Evolutionary conservation across 2,329 filamentous ascomycete species (phyloP).

Genomic region (Acephala macrosclerotiorum): DNA sequence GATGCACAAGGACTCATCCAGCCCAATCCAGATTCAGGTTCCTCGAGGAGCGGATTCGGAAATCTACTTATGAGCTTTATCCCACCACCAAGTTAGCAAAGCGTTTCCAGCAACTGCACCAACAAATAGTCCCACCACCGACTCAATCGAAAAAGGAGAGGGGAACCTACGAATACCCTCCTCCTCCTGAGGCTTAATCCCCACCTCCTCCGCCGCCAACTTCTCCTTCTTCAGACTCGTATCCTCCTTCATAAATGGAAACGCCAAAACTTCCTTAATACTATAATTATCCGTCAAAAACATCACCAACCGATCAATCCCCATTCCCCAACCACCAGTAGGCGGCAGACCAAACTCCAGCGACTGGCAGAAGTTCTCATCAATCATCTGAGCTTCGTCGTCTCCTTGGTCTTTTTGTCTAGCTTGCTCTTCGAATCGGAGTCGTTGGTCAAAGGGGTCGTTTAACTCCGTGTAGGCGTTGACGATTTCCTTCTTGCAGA

Average conservation of each 20-base stretch:
- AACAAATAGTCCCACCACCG: background rate
- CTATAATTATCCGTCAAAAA: constrained; percentile 95
- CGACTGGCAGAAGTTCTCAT: constrained; percentile 92
- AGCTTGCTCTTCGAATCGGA: constrained; percentile 94
- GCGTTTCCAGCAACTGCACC: background rate
- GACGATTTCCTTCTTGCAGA: constrained; percentile 95
- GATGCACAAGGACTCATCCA: too few relatives aligned
- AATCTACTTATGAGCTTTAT: constrained; percentile 21
- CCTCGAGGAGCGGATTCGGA: background rate
- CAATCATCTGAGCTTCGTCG: constrained; percentile 93
- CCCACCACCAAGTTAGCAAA: constrained; percentile 3
- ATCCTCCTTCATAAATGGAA: constrained; percentile 98
- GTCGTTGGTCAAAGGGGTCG: constrained; percentile 92
- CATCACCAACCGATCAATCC: constrained; percentile 93
- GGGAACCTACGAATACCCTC: constrained; percentile 58
- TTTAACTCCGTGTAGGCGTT: constrained; percentile 98
- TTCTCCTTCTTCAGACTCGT: constrained; percentile 55
- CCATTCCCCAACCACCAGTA: constrained; percentile 96
- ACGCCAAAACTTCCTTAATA: constrained; percentile 95
- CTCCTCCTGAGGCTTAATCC: constrained; percentile 63
- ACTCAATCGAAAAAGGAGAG: background rate
- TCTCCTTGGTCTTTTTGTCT: constrained; percentile 96
- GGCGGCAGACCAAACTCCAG: constrained; percentile 92
- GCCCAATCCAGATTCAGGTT: background rate
- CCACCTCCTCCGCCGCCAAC: constrained; percentile 68